phyloP scores from a whole-genome alignment of 805 yeast species.

The Kodamaea kaohsiungensis region DNA sequence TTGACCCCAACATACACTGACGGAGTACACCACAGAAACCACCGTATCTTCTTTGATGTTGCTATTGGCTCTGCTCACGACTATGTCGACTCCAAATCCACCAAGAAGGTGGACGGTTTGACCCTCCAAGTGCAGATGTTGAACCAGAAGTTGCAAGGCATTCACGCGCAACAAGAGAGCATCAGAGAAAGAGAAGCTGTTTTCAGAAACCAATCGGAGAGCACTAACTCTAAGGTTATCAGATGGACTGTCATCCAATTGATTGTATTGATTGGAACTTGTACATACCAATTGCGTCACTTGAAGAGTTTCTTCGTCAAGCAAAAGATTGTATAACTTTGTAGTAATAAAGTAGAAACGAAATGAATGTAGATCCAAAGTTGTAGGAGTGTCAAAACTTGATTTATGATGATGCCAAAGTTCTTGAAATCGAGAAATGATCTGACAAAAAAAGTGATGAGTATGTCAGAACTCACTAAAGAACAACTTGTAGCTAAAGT shows the following conservation, averaged over 20 bases:
- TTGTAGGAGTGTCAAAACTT: too few species aligned
- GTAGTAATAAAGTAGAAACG: neutral
- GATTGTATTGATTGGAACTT: slow-evolving; percentile 63
- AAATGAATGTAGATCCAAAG: neutral
- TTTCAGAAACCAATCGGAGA: slow-evolving; percentile 78
- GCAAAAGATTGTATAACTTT: slow-evolving; percentile 73
- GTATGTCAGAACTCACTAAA: slow-evolving; percentile 2
- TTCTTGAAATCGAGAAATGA: neutral
- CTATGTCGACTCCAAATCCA: slow-evolving; percentile 61
- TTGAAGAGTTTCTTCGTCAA: slow-evolving; percentile 82
- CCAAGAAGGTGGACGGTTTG: slow-evolving; percentile 53
- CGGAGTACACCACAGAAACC: slow-evolving; percentile 61
- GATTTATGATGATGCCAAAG: too few species aligned
- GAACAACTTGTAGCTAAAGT: slow-evolving; percentile 26
- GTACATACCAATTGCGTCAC: slow-evolving; percentile 75
- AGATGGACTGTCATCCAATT: slow-evolving; percentile 76
- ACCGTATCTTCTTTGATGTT: slow-evolving; percentile 74
- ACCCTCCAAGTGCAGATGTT: slow-evolving; percentile 57
- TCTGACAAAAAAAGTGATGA: neutral
- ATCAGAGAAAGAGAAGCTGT: slow-evolving; percentile 75
- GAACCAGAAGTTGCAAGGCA: slow-evolving; percentile 55
- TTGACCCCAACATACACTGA: slow-evolving; percentile 62
- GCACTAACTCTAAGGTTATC: slow-evolving; percentile 70
- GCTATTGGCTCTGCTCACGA: slow-evolving; percentile 64
- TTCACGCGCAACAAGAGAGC: slow-evolving; percentile 64